These are phyloP conservation scores for Calonectria leucothoes DNA, from an alignment of 2,329 filamentous ascomycete species.

Conservation along the genomic window DNA sequence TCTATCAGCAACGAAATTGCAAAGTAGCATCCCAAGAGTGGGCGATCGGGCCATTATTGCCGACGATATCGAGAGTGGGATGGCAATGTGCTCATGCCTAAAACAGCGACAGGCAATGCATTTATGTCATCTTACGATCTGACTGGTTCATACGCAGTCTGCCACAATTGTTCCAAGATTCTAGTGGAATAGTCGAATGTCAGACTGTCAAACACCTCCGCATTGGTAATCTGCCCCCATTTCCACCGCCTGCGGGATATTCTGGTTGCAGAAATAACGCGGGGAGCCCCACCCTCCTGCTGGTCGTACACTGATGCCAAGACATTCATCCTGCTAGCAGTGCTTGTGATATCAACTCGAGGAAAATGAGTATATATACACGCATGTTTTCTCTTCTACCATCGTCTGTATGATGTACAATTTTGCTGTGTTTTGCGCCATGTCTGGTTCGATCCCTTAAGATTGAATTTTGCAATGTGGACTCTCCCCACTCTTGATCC, in stretches of 20 bases:
- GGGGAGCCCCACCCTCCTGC: not conserved
- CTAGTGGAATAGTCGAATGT: not conserved
- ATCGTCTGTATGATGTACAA: not conserved
- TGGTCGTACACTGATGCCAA: not conserved
- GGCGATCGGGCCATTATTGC: not conserved
- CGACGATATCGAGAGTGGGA: not conserved
- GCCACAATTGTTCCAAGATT: too few species aligned
- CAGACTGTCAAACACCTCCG: not conserved
- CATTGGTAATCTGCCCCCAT: not conserved
- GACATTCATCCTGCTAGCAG: not conserved
- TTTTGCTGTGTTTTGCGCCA: not conserved
- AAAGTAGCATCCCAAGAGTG: not conserved
- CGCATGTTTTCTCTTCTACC: not conserved
- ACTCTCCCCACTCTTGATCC: not conserved
- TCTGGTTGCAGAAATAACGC: not conserved
- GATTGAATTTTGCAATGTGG: not conserved
- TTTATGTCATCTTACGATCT: not conserved
- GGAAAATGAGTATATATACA: not conserved
- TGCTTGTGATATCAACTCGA: not conserved
- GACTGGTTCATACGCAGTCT: not conserved
- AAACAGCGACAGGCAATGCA: not conserved
- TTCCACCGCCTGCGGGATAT: not conserved
- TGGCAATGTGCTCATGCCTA: not conserved
- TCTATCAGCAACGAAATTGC: not conserved
- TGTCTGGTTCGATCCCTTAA: not conserved